These are phyloP conservation scores for Phytopythium mirpurense DNA, from an alignment of 352 stramenopile genomes.

Conservation along the genomic window DNA sequence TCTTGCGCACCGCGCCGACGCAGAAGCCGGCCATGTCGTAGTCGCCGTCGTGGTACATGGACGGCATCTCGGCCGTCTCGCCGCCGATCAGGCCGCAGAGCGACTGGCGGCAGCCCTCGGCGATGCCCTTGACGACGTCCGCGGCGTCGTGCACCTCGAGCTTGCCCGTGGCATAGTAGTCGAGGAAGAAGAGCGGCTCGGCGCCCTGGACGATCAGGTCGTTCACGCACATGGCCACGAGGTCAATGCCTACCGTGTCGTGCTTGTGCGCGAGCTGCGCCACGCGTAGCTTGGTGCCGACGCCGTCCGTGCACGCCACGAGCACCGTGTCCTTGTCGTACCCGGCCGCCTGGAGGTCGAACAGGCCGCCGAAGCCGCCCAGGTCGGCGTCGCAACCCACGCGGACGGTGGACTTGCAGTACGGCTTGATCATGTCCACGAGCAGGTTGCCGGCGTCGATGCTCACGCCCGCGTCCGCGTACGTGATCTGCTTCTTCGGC, in stretches of 20 bases:
- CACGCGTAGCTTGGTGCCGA: slow-evolving; percentile 97
- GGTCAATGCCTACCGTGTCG: slow-evolving; percentile 96
- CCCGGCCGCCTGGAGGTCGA: slow-evolving; percentile 96
- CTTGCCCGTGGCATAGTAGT: slow-evolving; percentile 99
- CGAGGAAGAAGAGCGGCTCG: slow-evolving; percentile 99
- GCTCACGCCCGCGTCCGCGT: slow-evolving; percentile 96
- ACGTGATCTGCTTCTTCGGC: slow-evolving; percentile 91
- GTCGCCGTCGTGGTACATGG: slow-evolving; percentile 97
- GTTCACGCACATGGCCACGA: slow-evolving; percentile 99
- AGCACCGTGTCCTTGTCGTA: slow-evolving; percentile 97
- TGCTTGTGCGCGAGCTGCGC: slow-evolving; percentile 89
- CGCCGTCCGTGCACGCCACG: slow-evolving; percentile 96
- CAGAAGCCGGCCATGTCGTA: slow-evolving; percentile 99
- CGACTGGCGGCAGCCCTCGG: slow-evolving; percentile 95
- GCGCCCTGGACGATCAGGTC: slow-evolving; percentile 98
- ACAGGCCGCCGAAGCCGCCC: slow-evolving; percentile 96
- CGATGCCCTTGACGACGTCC: slow-evolving; percentile 96
- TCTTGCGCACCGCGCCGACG: slow-evolving; percentile 93
- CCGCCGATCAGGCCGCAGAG: slow-evolving; percentile 95
- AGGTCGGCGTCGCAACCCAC: slow-evolving; percentile 95
- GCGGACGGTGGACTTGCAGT: slow-evolving; percentile 95
- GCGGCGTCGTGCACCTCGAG: slow-evolving; percentile 93
- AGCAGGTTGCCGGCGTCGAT: slow-evolving; percentile 97
- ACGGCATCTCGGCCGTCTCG: slow-evolving; percentile 99
- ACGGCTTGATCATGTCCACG: slow-evolving; percentile 97